A percentile compares a stretch with the other conserved stretches of the same genome.
Conservation (phyloP, 1,284 basidiomycete genomes). For the Malassezia brasiliensis region DNA sequence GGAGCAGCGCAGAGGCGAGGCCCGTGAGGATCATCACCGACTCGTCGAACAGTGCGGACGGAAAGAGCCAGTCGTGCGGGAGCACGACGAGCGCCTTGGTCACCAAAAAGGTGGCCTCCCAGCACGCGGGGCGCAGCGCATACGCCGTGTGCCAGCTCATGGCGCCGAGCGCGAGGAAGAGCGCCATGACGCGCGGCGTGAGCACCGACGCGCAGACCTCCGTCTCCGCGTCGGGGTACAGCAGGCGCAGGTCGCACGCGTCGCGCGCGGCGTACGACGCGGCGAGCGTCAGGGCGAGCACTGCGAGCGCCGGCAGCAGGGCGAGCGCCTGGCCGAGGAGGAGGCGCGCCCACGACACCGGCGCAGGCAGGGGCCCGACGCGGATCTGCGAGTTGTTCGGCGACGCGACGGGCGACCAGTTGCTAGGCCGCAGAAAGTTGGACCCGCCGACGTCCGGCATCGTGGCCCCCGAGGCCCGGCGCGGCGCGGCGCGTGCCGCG, state of each 20-base stretch:
- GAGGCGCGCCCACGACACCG: slow-evolving; percentile 1
- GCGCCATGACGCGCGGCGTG: not conserved
- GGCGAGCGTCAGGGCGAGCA: not conserved
- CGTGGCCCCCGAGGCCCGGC: not conserved
- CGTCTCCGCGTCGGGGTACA: slow-evolving; percentile 5
- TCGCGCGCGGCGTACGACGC: not conserved
- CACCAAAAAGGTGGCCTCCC: slow-evolving; percentile 3
- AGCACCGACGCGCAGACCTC: not conserved
- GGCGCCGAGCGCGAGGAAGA: slow-evolving; percentile 1
- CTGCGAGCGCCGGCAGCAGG: not conserved
- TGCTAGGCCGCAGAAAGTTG: not conserved
- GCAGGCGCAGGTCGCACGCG: slow-evolving; percentile 10
- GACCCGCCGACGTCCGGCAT: slow-evolving; percentile 1
- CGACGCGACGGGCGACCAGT: not conserved
- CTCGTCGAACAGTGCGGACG: not conserved
- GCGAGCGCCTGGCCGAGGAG: slow-evolving; percentile 3
- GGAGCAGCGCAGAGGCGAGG: slow-evolving; percentile 1
- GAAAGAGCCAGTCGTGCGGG: not conserved
- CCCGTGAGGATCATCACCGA: not conserved
- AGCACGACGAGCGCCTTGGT: not conserved
- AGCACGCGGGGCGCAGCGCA: slow-evolving; percentile 11
- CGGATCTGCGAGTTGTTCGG: not conserved
- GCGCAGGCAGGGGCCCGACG: not conserved
- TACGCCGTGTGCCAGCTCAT: slow-evolving; percentile 14
- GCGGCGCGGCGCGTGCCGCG: too few species aligned